A percentile compares a stretch with the other conserved stretches of the same genome.
These are phyloP conservation scores for Nicotiana obtusifolia DNA, from an alignment of 257 asterid species.

Conservation along the genomic window DNA sequence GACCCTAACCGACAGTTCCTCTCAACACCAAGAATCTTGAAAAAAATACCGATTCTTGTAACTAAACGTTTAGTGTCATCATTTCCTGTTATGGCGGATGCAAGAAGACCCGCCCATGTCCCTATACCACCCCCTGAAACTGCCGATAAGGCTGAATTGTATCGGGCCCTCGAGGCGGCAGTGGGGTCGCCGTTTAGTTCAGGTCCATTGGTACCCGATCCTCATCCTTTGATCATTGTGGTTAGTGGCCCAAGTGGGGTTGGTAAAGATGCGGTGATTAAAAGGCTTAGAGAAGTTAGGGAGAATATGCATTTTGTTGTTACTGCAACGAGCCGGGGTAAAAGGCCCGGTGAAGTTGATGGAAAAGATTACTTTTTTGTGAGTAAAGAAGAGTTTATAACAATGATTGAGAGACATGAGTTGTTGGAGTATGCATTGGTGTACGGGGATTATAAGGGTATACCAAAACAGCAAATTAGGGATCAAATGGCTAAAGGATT, in stretches of 20 bases:
- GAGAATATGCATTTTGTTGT: conserved; percentile 79
- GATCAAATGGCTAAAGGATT: conserved; percentile 73
- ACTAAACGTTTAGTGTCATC: conserved; percentile 29
- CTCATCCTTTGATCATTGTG: conserved; percentile 72
- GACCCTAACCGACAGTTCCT: conserved; percentile 22
- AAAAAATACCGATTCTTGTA: conserved; percentile 15
- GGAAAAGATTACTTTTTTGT: conserved; percentile 79
- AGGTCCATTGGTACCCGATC: conserved; percentile 55
- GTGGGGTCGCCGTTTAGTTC: conserved; percentile 68
- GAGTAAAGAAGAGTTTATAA: conserved; percentile 64
- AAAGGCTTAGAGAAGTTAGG: conserved; percentile 63
- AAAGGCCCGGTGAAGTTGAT: conserved; percentile 64
- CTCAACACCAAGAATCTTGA: conserved; percentile 6
- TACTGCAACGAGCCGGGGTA: conserved; percentile 72
- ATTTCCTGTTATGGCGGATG: conserved; percentile 46
- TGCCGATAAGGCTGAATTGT: conserved; percentile 53
- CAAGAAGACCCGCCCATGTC: conserved; percentile 39
- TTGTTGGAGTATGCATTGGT: conserved; percentile 89
- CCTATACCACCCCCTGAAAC: conserved; percentile 51
- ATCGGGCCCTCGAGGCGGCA: conserved; percentile 75
- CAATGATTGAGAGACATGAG: conserved; percentile 69
- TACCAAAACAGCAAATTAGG: conserved; percentile 82
- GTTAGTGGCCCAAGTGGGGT: conserved; percentile 96
- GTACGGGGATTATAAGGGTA: conserved; percentile 86
- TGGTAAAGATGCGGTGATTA: conserved; percentile 88